phyloP scores from a whole-genome alignment of 2,329 filamentous ascomycete species.

The Emmonsia crescens region DNA sequence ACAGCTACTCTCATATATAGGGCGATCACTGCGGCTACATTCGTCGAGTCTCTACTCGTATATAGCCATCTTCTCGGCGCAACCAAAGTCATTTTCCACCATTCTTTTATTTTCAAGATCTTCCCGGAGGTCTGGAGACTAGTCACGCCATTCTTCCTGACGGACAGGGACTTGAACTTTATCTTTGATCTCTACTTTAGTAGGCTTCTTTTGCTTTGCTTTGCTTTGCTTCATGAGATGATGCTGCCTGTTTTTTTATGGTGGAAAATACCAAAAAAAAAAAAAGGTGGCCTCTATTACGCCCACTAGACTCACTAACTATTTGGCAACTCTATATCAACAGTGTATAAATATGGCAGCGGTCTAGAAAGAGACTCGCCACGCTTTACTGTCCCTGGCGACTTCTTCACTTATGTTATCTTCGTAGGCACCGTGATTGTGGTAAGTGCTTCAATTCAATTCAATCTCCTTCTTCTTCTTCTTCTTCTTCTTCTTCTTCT shows the following conservation, averaged over 20 bases:
- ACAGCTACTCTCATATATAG: constrained; percentile 31
- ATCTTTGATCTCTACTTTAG: constrained; percentile 64
- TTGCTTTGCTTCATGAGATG: constrained; percentile 9
- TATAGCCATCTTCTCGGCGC: constrained; percentile 45
- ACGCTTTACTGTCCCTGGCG: constrained; percentile 63
- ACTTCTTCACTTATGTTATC: constrained; percentile 68
- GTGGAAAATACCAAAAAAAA: not conserved
- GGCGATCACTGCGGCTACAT: constrained; percentile 55
- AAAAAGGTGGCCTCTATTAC: constrained; percentile 11
- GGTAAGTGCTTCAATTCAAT: constrained; percentile 50
- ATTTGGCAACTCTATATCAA: constrained; percentile 9
- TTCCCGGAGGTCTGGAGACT: constrained; percentile 52
- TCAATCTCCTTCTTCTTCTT: constrained; percentile 1
- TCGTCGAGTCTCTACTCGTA: constrained; percentile 51
- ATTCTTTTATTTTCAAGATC: constrained; percentile 43
- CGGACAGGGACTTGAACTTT: constrained; percentile 45
- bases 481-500: constrained; percentile 6
- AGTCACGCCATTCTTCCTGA: constrained; percentile 49
- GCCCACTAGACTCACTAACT: constrained; percentile 19
- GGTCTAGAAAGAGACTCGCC: constrained; percentile 61
- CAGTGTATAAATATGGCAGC: constrained; percentile 66
- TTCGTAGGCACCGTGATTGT: constrained; percentile 62
- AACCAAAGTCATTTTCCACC: constrained; percentile 44
- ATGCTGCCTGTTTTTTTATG: constrained; percentile 7
- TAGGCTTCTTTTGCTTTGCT: constrained; percentile 25